Conservation (phyloP, 2,329 filamentous ascomycete genomes). For the Colletotrichum magnum region DNA sequence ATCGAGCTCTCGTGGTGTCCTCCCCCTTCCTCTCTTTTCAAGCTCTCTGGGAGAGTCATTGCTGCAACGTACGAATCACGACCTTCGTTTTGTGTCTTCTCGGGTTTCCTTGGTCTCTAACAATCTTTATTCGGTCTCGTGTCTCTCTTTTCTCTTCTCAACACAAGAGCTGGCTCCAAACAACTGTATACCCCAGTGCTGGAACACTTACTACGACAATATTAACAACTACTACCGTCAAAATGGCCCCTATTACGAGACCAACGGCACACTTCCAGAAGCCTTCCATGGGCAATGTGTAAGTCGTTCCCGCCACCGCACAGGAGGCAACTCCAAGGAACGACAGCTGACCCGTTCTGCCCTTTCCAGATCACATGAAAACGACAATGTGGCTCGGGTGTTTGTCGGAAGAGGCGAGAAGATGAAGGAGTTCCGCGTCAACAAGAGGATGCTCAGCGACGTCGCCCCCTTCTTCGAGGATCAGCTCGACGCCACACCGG, state of each 20-base stretch:
- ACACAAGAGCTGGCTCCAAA: slow-evolving; percentile 35
- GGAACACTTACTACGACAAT: slow-evolving; percentile 19
- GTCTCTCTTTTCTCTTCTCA: slow-evolving; percentile 17
- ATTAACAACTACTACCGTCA: background rate
- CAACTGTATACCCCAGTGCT: slow-evolving; percentile 23
- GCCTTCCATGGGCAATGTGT: slow-evolving; percentile 31
- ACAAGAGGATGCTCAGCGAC: slow-evolving; percentile 61
- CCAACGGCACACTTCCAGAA: slow-evolving; percentile 37
- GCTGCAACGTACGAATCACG: slow-evolving; percentile 27
- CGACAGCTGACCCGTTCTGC: slow-evolving; percentile 1
- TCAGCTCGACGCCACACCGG: slow-evolving; percentile 55
- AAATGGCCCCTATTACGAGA: slow-evolving; percentile 38
- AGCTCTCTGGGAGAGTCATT: slow-evolving; percentile 41
- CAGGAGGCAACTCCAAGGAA: background rate
- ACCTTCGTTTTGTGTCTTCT: slow-evolving; percentile 26
- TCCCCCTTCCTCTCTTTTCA: slow-evolving; percentile 24
- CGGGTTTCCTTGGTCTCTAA: slow-evolving; percentile 20
- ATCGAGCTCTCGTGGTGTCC: background rate
- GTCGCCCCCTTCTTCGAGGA: slow-evolving; percentile 64
- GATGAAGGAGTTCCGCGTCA: slow-evolving; percentile 55
- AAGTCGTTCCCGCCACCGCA: slow-evolving; percentile 14
- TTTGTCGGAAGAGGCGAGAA: slow-evolving; percentile 58
- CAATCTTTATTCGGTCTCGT: slow-evolving; percentile 10
- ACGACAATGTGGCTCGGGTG: slow-evolving; percentile 49
- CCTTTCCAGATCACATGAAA: slow-evolving; percentile 14